Base-by-base conservation (phyloP, 495 filamentous ascomycete species). In the Aspergillus taichungensis region DNA sequence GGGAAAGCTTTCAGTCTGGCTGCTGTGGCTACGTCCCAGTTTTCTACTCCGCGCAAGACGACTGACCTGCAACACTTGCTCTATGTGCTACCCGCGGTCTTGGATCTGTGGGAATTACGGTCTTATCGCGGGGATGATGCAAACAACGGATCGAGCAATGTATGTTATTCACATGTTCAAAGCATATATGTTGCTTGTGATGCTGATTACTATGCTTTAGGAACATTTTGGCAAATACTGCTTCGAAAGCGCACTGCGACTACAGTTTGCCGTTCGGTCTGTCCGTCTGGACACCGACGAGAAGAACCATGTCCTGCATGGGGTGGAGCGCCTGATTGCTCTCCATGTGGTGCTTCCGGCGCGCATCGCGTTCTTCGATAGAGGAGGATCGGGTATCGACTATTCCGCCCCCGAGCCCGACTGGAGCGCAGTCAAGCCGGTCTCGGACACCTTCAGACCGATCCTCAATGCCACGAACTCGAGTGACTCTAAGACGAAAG, bases 271-370 rank as follows among this genome's bases (percentile, higher is more conserved):
- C 27, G 43, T 69, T 5, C 55, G 62, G 11, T 55, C 54, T 11
- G 46, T 57, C 45, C 60, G 57, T 30, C 54, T 67, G 6, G 63
- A 68, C 33, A 66, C 65, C 8, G 66, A 69, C 46, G 66, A 69
- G 39, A 61, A 60, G 34, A 50, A 51, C 13, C 58, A 61, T 27
- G 59, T 73, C 6, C 46, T 68, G 10, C 64, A 64, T 46, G 54
- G 63, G 11, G 39, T 94, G 4, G 80, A 86, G 45, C 72, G 73
- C 2, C 68, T 88, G 13, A 55, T 89, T 42, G 75, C 78, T n/a
- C 72, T 74, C 27, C 82, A 88, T 65, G 69, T 94, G 29, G 71
- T 94, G 13, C 62, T 82, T 2, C 87, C 86, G 4, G 76, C 80
- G 29, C 79, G 79, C 40, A 59, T 69, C 4, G 65, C 68, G 3